phyloP scores from a whole-genome alignment of 371 early-diverging fungal genomes.

The Thermomucor indicae-seudaticae region DNA sequence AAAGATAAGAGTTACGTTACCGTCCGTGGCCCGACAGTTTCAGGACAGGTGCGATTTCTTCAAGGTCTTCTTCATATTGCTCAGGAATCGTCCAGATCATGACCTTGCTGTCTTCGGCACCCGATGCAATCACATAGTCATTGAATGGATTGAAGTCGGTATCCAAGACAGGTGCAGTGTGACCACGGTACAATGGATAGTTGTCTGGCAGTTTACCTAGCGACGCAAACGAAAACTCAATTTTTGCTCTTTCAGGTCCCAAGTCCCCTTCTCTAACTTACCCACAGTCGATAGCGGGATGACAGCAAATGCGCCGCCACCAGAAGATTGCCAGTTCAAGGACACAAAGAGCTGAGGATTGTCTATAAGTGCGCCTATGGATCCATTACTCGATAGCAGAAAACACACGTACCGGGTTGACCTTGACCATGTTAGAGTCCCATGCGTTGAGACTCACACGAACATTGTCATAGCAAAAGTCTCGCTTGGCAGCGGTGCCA shows the following conservation, averaged over 20 bases:
- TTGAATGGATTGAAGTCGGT: conserved; percentile 98
- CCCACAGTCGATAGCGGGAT: conserved; percentile 81
- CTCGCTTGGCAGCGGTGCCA: conserved; percentile 88
- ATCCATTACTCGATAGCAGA: neutral
- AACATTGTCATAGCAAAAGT: conserved; percentile 92
- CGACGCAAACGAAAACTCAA: neutral
- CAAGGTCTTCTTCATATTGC: conserved; percentile 59
- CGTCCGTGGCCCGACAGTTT: conserved; percentile 66
- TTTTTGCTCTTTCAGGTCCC: neutral
- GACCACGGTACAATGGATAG: conserved; percentile 88
- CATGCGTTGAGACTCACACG: conserved; percentile 89
- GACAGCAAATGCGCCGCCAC: conserved; percentile 97
- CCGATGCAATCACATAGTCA: conserved; percentile 87
- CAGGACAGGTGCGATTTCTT: conserved; percentile 57
- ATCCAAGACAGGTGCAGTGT: conserved; percentile 93
- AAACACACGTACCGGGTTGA: conserved; percentile 76
- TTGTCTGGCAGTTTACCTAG: conserved; percentile 80
- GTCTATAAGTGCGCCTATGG: neutral
- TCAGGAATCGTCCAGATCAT: conserved; percentile 96
- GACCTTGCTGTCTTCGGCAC: conserved; percentile 91
- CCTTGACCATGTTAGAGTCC: conserved; percentile 95
- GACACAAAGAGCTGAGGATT: conserved; percentile 71
- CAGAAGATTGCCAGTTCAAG: conserved; percentile 94
- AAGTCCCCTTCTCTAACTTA: conserved; percentile 21
- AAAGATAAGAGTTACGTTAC: conserved; percentile 20